Percentiles rank a stretch among this genome's conserved stretches.
These are phyloP conservation scores for Inosperma sp. DNA, from an alignment of 768 basidiomycete species.

Conservation along the genomic window DNA sequence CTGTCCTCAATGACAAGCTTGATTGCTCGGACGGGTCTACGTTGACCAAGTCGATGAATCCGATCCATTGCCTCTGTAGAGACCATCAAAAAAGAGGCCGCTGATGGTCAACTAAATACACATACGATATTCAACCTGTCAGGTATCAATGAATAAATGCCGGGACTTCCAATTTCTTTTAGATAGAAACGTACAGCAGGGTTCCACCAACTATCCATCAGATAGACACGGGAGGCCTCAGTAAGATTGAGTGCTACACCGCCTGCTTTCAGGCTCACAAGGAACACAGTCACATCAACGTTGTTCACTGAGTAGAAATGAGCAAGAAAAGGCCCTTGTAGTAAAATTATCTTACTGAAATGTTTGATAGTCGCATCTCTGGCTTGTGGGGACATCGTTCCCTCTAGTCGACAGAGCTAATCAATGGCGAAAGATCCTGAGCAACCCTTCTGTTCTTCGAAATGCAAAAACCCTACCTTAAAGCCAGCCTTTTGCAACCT, in stretches of 20 bases:
- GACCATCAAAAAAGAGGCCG: background rate
- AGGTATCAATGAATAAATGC: background rate
- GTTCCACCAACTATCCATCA: conserved; percentile 99
- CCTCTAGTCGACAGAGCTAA: conserved; percentile 90
- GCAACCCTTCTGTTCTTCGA: background rate
- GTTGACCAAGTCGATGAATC: conserved; percentile 94
- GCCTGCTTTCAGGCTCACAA: conserved; percentile 93
- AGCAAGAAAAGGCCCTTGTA: background rate
- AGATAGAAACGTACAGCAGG: conserved; percentile 56
- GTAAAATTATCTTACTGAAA: conserved; percentile 61
- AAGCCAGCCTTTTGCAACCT: conserved; percentile 91
- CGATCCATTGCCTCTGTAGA: conserved; percentile 90
- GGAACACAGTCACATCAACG: conserved; percentile 93
- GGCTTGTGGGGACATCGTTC: conserved; percentile 95
- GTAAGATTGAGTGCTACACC: conserved; percentile 90
- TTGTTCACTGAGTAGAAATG: conserved; percentile 64
- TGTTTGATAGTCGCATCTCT: conserved; percentile 92
- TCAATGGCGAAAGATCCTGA: background rate
- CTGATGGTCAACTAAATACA: conserved; percentile 10
- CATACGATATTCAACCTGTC: conserved; percentile 74
- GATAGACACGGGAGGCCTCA: conserved; percentile 87
- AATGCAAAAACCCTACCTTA: conserved; percentile 46
- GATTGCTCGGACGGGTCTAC: conserved; percentile 87
- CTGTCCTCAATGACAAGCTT: conserved; percentile 95
- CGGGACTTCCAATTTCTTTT: background rate